Evolutionary conservation across 2,329 filamentous ascomycete genomes (phyloP), one percentile per base, ranked within the genome.

Genomic region (Sporothrix pallida): DNA sequence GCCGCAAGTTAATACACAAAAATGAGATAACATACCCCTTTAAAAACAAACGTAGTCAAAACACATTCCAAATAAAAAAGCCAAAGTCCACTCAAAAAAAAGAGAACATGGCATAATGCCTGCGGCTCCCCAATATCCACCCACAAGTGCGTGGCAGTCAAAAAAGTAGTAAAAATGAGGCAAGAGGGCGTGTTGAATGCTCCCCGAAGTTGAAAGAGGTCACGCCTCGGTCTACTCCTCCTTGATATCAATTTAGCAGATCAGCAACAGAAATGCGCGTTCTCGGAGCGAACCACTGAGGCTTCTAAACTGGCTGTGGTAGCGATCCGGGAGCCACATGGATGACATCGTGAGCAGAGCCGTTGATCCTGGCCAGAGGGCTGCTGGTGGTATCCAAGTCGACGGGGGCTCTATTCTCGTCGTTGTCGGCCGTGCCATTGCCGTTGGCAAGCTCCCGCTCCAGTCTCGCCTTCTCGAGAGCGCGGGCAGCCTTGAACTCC

Each of bases 221-320:
- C 17, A 10, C 23, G 9, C 20, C 37, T 10, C 20, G 60, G n/a
- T 10, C n/a, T 9, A 23, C 12, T 2, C 37, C 60, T 13, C 42
- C 2, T 37, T 37, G 31, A 37, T 37, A 37, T 37, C 31, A 23
- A 56, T 20, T 23, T 15, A 20, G 7, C n/a, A 23, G n/a, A 5
- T 23, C 20, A 10, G 9, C 20, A 12, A 10, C n/a, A 6, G 26
- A 2, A 6, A 48, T 46, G 12, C 12, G n/a, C 10, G 17, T 12
- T 23, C 42, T 46, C 20, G 62, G 42, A n/a, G 62, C 26, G 65
- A 52, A 68, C 65, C 65, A 68, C 15, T 50, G 50, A 56, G 67
- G 15, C 48, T 56, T 70, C 67, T 70, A 70, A 52, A 23, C 68
- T 37, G n/a, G 23, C 20, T n/a, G 63, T 67, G 42, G 60, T 6